Evolutionary conservation across 371 early-diverging fungal species (phyloP).

Genomic region (Syncephalastrum racemosum): DNA sequence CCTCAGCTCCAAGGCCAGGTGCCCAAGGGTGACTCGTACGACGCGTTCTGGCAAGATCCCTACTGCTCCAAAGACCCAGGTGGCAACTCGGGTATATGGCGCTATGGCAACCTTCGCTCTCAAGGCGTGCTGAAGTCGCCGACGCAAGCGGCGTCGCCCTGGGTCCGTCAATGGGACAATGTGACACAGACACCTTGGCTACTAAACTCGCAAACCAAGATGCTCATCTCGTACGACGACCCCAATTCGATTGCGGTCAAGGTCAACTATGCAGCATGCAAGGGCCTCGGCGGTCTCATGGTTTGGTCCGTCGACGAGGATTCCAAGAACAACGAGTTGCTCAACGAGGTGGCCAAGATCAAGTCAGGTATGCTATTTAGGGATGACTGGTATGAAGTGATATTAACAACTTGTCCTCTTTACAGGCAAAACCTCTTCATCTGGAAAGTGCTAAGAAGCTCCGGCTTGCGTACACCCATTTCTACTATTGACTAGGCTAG

Average conservation of each 20-base stretch:
- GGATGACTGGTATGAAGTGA: too few species aligned
- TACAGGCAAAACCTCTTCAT: too few species aligned
- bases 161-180: conserved; percentile 65
- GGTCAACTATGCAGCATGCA: conserved; percentile 44
- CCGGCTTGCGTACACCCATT: too few species aligned
- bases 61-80: conserved; percentile 39
- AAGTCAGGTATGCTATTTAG: conserved; percentile 7
- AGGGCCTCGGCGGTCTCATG: conserved; percentile 58
- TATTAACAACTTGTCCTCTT: too few species aligned
- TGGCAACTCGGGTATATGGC: conserved; percentile 62
- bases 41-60: conserved; percentile 56
- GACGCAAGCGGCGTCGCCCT: conserved; percentile 55
- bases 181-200: conserved; percentile 67
- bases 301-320: conserved; percentile 60
- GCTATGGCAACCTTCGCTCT: conserved; percentile 63
- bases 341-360: conserved; percentile 37
- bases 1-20: conserved; percentile 29
- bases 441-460: too few species aligned
- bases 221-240: conserved; percentile 69
- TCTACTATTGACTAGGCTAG: not conserved
- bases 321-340: conserved; percentile 48
- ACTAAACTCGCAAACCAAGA: conserved; percentile 53
- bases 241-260: conserved; percentile 54
- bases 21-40: conserved; percentile 52
- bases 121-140: conserved; percentile 56